phyloP scores from a whole-genome alignment of 2,329 filamentous ascomycete genomes.

The Cladosporium sp. region DNA sequence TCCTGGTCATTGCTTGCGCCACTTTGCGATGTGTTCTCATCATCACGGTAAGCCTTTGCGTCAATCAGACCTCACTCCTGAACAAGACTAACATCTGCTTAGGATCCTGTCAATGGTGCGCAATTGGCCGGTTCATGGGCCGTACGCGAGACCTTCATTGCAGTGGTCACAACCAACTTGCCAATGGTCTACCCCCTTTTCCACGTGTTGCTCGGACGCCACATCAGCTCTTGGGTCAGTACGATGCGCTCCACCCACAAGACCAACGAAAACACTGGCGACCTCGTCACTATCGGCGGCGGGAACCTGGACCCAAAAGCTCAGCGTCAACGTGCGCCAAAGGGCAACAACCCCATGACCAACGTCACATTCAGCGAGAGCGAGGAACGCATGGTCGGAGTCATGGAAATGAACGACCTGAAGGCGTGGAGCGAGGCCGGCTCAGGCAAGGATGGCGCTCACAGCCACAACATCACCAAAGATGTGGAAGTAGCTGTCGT shows the following conservation, averaged over 20 bases:
- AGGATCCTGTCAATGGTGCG: constrained; percentile 13
- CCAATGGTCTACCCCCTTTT: constrained; percentile 16
- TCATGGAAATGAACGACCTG: constrained; percentile 6
- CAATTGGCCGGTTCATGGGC: constrained; percentile 13
- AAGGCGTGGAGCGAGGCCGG: constrained; percentile 6
- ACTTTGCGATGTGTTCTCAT: constrained; percentile 12
- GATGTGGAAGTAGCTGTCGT: constrained; percentile 11
- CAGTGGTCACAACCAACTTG: constrained; percentile 10
- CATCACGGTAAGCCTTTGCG: constrained; percentile 1
- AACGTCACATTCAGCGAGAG: constrained; percentile 17
- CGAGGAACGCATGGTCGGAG: constrained; percentile 15
- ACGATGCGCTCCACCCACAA: constrained; percentile 12
- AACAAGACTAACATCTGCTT: neutral
- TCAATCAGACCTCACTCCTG: too few species aligned
- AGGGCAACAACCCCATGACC: constrained; percentile 9
- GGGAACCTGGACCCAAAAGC: neutral
- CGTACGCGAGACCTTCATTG: constrained; percentile 14
- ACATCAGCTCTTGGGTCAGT: constrained; percentile 3
- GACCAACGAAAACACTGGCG: neutral
- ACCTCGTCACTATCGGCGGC: constrained; percentile 4
- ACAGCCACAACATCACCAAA: constrained; percentile 4
- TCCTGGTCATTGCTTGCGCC: constrained; percentile 12
- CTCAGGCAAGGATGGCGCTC: neutral
- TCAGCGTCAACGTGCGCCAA: neutral
- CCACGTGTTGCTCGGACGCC: neutral